phyloP scores from a whole-genome alignment of 352 stramenopile genomes.

The Plasmopara muralis region DNA sequence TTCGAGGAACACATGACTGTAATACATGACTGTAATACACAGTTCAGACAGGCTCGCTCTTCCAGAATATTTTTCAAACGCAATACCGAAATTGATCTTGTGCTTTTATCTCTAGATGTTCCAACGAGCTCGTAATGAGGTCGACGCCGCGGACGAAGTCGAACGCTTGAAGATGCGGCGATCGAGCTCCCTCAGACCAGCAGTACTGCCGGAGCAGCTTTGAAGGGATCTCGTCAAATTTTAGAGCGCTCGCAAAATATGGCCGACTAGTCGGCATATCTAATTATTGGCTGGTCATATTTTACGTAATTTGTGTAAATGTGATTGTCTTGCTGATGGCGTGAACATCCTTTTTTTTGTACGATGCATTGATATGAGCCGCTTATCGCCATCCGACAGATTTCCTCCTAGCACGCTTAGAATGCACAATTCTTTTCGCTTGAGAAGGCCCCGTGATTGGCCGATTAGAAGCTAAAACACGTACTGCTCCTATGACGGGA shows the following conservation, averaged over 20 bases:
- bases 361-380: conserved; percentile 1
- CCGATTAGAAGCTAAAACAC: conserved; percentile 33
- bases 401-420: conserved; percentile 45
- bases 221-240: conserved; percentile 23
- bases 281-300: conserved; percentile 21
- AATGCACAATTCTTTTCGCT: conserved; percentile 23
- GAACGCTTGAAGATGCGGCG: conserved; percentile 62
- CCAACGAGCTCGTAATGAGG: conserved; percentile 54
- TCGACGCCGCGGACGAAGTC: conserved; percentile 60
- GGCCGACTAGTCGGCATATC: conserved; percentile 14
- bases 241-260: conserved; percentile 27
- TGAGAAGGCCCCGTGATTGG: conserved; percentile 17
- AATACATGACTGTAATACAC: too few relatives aligned
- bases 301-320: conserved; percentile 24
- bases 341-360: not conserved
- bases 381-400: conserved; percentile 60
- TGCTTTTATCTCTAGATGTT: conserved; percentile 36
- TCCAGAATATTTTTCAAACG: not conserved
- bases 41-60: too few relatives aligned
- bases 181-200: conserved; percentile 14
- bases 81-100: not conserved
- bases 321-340: conserved; percentile 4
- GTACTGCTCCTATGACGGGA: conserved; percentile 24
- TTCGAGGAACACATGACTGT: not conserved
- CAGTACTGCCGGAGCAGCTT: conserved; percentile 9